These are phyloP conservation scores for Pseudisothecium myosuroides DNA, from an alignment of 225 moss, liverwort and hornwort genomes.

Conservation along the genomic window DNA sequence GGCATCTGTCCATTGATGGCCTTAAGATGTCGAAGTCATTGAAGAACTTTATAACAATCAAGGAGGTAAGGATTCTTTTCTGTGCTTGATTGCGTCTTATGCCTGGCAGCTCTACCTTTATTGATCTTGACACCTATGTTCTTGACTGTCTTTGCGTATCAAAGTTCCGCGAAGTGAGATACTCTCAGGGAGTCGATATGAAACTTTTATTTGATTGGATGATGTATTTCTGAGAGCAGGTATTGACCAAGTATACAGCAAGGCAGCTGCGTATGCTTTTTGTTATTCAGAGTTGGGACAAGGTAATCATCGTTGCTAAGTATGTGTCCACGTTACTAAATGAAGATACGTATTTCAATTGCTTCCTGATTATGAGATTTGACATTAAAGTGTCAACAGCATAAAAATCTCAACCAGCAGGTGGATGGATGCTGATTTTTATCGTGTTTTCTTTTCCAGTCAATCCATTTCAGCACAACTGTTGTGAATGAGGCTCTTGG, in stretches of 20 bases:
- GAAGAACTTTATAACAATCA: slow-evolving; percentile 94
- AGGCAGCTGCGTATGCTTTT: slow-evolving; percentile 86
- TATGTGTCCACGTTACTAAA: neutral
- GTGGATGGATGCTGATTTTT: neutral
- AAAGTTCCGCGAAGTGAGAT: neutral
- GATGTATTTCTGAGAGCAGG: slow-evolving; percentile 36
- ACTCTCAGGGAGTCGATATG: neutral
- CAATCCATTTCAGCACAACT: slow-evolving; percentile 41
- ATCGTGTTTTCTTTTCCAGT: slow-evolving; percentile 6
- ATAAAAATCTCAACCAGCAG: neutral
- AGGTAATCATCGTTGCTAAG: slow-evolving; percentile 29
- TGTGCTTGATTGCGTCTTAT: neutral
- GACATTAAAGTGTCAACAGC: neutral
- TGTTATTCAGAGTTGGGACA: slow-evolving; percentile 86
- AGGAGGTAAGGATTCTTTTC: slow-evolving; percentile 34
- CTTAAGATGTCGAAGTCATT: slow-evolving; percentile 98
- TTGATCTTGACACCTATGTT: neutral
- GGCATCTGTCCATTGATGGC: slow-evolving; percentile 91
- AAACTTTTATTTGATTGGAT: neutral
- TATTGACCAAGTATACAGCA: slow-evolving; percentile 55
- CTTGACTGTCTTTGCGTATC: neutral
- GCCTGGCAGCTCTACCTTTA: neutral
- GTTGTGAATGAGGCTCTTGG: slow-evolving; percentile 53
- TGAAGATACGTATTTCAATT: neutral
- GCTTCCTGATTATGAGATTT: neutral